Percentiles rank a stretch among this genome's conserved stretches.
phyloP scores from a whole-genome alignment of 176 grass and related monocot genomes.

The Eragrostis nindensis region DNA sequence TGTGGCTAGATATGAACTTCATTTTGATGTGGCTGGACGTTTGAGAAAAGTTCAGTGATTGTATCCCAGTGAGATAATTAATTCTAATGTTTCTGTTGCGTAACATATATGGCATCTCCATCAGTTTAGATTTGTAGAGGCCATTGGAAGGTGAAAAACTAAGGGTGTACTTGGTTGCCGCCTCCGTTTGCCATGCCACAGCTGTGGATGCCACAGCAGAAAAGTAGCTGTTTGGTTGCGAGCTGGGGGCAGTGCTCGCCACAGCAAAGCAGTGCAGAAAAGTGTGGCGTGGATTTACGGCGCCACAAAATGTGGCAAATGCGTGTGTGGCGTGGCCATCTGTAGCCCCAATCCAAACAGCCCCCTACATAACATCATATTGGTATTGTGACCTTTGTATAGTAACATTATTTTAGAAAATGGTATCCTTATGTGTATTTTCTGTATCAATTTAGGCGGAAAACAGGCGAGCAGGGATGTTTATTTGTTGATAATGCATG shows the following conservation, averaged over 20 bases:
- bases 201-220: no score
- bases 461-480: neutral
- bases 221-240: no score
- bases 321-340: no score
- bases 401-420: neutral
- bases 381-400: neutral
- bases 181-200: no score
- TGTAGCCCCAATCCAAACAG: no score
- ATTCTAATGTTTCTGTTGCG: neutral
- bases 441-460: neutral
- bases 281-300: no score
- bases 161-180: no score
- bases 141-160: neutral
- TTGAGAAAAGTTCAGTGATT: neutral
- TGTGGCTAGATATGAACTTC: neutral
- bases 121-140: neutral
- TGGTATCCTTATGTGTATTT: neutral
- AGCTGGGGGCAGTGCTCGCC: no score
- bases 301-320: no score
- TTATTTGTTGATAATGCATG: neutral
- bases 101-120: neutral
- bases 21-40: neutral
- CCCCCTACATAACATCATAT: neutral
- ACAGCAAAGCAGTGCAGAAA: no score
- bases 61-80: neutral